phyloP scores from a whole-genome alignment of 2,329 filamentous ascomycete species.

The Lomentospora prolificans region DNA sequence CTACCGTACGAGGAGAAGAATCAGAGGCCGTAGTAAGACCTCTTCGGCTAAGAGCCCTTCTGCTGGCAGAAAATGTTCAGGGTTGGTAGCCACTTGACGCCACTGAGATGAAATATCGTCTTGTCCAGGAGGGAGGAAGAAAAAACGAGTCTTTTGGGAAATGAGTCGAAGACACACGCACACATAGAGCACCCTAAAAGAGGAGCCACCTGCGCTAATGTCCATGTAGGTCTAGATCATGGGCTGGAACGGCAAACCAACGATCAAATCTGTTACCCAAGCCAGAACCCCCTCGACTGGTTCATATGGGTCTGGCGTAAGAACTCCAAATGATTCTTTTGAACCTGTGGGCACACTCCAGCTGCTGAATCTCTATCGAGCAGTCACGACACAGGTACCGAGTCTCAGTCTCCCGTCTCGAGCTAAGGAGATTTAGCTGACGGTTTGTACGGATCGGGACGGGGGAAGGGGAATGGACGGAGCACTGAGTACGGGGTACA shows the following conservation, averaged over 20 bases:
- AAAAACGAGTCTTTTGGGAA: background rate
- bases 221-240: background rate
- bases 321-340: background rate
- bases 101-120: background rate
- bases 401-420: background rate
- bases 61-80: no score
- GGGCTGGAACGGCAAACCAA: background rate
- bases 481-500: background rate
- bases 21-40: background rate
- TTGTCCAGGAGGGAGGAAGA: background rate
- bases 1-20: background rate
- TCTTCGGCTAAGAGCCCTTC: no score
- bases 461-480: background rate
- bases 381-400: background rate
- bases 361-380: background rate
- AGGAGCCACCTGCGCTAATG: background rate
- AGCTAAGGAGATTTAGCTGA: background rate
- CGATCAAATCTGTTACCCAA: background rate
- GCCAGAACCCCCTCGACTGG: background rate
- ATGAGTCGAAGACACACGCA: background rate
- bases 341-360: background rate
- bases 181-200: background rate
- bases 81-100: background rate
- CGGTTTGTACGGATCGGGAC: background rate
- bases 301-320: background rate